Evolutionary conservation across 2,329 filamentous ascomycete species (phyloP).

Genomic region (Chalaropsis thielavioides): DNA sequence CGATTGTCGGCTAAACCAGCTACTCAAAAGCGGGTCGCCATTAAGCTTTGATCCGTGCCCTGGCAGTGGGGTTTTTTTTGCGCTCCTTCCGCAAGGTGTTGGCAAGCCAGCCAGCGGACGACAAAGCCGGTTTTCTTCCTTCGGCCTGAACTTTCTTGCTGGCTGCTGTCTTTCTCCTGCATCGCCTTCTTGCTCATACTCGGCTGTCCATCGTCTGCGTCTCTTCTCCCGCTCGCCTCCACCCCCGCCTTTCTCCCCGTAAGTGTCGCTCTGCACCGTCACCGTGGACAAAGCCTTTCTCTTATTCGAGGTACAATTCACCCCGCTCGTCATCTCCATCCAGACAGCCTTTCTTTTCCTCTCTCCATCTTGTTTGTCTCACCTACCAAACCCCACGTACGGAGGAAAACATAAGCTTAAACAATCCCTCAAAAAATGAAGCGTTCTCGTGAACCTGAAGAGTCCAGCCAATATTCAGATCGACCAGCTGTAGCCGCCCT

Average conservation of each 20-base stretch:
- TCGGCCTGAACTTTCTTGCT: not conserved
- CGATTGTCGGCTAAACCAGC: constrained; percentile 4
- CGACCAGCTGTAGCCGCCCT: constrained; percentile 1
- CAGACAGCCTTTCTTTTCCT: not conserved
- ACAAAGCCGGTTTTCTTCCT: not conserved
- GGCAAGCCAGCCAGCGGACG: constrained; percentile 2
- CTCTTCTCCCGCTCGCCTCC: not conserved
- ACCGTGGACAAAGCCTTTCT: not conserved
- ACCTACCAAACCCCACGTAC: not conserved
- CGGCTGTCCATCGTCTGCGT: not conserved
- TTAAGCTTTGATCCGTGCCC: constrained; percentile 16
- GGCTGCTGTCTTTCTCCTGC: not conserved
- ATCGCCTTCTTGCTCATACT: not conserved
- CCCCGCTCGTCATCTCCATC: constrained; percentile 8
- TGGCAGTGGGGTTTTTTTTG: not conserved
- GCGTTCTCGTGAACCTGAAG: constrained; percentile 46
- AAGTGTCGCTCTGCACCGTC: not conserved
- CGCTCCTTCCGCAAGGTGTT: constrained; percentile 3
- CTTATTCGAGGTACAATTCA: constrained; percentile 12
- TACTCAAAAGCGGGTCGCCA: constrained; percentile 3
- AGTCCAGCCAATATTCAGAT: constrained; percentile 20
- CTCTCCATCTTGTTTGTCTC: not conserved
- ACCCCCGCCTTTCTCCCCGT: no score
- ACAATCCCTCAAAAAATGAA: constrained; percentile 37
- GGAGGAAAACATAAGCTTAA: constrained; percentile 13